Percentiles rank a stretch among this genome's conserved stretches.
phyloP scores from a whole-genome alignment of 352 stramenopile genomes.

The Aphanomyces invadans region DNA sequence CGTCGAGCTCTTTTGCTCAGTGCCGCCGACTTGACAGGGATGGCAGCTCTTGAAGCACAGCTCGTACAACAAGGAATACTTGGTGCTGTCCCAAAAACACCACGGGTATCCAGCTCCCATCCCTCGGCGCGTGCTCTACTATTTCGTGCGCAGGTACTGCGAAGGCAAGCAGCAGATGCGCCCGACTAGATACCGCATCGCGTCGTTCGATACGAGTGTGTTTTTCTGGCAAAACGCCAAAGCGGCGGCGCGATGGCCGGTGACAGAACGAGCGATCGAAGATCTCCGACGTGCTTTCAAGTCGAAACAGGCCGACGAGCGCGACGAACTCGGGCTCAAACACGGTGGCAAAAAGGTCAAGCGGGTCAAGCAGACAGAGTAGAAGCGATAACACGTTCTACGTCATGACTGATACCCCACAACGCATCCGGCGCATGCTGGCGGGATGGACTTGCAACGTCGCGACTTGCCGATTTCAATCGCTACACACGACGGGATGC shows the following conservation, averaged over 20 bases:
- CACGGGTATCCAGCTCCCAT: slow-evolving; percentile 37
- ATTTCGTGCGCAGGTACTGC: slow-evolving; percentile 46
- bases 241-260: slow-evolving; percentile 55
- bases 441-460: too few species aligned
- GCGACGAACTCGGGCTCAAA: slow-evolving; percentile 54
- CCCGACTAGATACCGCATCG: slow-evolving; percentile 80
- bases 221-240: slow-evolving; percentile 94
- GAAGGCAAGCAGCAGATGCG: slow-evolving; percentile 89
- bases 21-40: slow-evolving; percentile 33
- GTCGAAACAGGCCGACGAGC: slow-evolving; percentile 71
- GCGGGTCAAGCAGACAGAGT: slow-evolving; percentile 24
- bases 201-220: slow-evolving; percentile 93
- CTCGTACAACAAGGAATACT: slow-evolving; percentile 60
- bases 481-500: too few species aligned
- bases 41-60: slow-evolving; percentile 75
- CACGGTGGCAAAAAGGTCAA: slow-evolving; percentile 67
- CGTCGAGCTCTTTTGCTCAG: too few species aligned
- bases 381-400: slow-evolving; percentile 1
- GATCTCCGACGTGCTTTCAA: slow-evolving; percentile 40
- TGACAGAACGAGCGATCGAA: slow-evolving; percentile 36
- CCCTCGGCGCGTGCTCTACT: not conserved
- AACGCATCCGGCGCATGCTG: too few species aligned
- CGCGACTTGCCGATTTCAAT: too few species aligned
- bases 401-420: too few species aligned
- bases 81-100: slow-evolving; percentile 74